phyloP scores from a whole-genome alignment of 805 yeast species.

The Wickerhamomyces chaumierensis region DNA sequence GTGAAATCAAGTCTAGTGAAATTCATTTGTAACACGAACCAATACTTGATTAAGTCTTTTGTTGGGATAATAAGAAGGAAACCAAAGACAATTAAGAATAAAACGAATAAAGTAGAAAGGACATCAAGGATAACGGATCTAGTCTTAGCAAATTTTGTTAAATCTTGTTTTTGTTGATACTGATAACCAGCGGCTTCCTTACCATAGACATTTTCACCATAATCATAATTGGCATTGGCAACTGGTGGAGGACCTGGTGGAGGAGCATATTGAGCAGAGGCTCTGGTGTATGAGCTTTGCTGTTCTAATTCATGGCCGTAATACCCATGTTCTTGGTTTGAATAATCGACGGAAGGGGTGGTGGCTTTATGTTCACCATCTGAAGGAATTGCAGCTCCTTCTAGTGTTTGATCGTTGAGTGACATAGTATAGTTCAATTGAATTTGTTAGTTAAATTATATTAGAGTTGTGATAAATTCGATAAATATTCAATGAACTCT shows the following conservation, averaged over 20 bases:
- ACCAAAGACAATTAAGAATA: not conserved
- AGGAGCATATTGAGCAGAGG: too few relatives aligned
- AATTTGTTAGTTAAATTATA: too few relatives aligned
- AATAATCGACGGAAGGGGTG: not conserved
- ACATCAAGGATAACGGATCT: not conserved
- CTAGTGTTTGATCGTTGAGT: not conserved
- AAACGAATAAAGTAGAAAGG: not conserved
- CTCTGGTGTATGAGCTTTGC: not conserved
- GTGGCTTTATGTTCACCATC: not conserved
- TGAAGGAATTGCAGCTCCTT: not conserved
- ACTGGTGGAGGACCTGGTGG: too few relatives aligned
- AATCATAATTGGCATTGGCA: too few relatives aligned
- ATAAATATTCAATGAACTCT: too few relatives aligned
- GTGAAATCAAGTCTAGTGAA: not conserved
- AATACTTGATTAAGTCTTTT: not conserved
- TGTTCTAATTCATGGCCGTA: not conserved
- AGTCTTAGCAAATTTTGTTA: not conserved
- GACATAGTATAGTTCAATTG: too few relatives aligned
- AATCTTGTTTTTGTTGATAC: too few relatives aligned
- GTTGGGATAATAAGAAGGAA: not conserved
- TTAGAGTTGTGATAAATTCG: too few relatives aligned
- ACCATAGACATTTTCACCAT: too few relatives aligned
- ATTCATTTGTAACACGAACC: not conserved
- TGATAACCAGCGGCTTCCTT: too few relatives aligned
- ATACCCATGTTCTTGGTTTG: not conserved